Base-by-base conservation (phyloP, 2,329 filamentous ascomycete species). In the Tolypocladium ovalisporum region DNA sequence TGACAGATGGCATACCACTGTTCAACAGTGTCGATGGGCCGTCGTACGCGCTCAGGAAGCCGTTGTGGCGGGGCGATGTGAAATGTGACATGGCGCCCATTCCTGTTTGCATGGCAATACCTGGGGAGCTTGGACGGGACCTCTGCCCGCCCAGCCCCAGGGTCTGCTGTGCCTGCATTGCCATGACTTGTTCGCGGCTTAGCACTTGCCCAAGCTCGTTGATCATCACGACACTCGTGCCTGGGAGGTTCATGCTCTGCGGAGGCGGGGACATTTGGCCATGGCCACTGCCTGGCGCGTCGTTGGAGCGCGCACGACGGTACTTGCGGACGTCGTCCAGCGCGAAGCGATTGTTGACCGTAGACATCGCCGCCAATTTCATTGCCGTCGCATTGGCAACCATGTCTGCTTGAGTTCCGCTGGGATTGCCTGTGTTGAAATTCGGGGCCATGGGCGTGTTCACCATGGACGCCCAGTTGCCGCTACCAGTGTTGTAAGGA, bases 401-500 rank as follows among this genome's bases (percentile, higher is more conserved):
- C 93, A 97, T 97, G 68, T 99, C 94, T 19, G 91, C 92, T 71
- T 97, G 92, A 57, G 82, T 86, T 52, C 77, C 78, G 44, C 77
- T 75, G 42, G 74, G 74, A 63, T 81, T 71, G 56, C 63, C 65
- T 19, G 79, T 74, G 62, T 81, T 87, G 72, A 97, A 99, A 63
- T 86, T 93, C 44, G 90, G 77, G 6, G 93, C 89, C 88, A 97
- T 95, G 2, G 94, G 94, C 2, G 94, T 99, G 75, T 96, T 97
- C 62, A 95, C 87, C 89, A 97, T 96, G 10, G 94, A 97, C 29
- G 94, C 94, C 94, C 94, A 99, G 77, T 94, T 97, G 57, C 90
- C 90, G 70, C 90, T 90, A 55, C 87, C 82, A 39, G 87, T 79
- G 60, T 83, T 85, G 61, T 87, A 93, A 0, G 94, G 94, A 22